Conservation (phyloP, 202 grass and related monocot species). For the Carex arenaria region DNA sequence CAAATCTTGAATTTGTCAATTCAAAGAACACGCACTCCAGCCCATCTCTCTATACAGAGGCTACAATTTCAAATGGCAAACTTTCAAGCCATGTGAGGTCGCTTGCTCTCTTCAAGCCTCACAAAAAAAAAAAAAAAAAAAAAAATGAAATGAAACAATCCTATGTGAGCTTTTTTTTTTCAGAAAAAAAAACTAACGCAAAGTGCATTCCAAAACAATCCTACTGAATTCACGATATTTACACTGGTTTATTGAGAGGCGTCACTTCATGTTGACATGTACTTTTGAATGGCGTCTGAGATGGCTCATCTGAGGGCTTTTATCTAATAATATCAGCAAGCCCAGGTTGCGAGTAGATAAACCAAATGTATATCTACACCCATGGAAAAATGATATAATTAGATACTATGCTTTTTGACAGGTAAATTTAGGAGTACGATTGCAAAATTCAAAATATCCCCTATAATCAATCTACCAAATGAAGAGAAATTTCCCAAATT, state of each 20-base stretch:
- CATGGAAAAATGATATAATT: conserved; percentile 4
- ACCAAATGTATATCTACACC: conserved; percentile 65
- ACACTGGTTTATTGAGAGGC: not conserved
- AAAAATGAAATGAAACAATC: conserved; percentile 1
- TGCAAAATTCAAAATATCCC: not conserved
- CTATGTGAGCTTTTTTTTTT: not conserved
- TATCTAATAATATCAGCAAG: conserved; percentile 75
- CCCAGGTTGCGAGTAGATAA: conserved; percentile 64
- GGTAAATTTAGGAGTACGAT: not conserved
- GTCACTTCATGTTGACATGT: conserved; percentile 11
- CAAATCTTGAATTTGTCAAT: conserved; percentile 6
- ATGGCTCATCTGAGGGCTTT: conserved; percentile 44
- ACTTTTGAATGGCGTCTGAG: conserved; percentile 19
- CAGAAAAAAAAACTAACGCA: not conserved
- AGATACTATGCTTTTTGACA: not conserved
- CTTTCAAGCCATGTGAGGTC: conserved; percentile 1
- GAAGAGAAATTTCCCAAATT: not conserved
- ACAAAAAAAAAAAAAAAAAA: conserved; percentile 13
- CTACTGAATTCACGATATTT: conserved; percentile 18
- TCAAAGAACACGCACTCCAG: conserved; percentile 13
- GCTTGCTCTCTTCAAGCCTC: not conserved
- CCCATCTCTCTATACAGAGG: conserved; percentile 14
- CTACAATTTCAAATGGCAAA: conserved; percentile 1
- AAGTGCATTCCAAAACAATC: conserved; percentile 15
- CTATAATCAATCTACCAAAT: not conserved